Evolutionary conservation across 371 early-diverging fungal species (phyloP).

Genomic region (Rhizopus delemar): DNA sequence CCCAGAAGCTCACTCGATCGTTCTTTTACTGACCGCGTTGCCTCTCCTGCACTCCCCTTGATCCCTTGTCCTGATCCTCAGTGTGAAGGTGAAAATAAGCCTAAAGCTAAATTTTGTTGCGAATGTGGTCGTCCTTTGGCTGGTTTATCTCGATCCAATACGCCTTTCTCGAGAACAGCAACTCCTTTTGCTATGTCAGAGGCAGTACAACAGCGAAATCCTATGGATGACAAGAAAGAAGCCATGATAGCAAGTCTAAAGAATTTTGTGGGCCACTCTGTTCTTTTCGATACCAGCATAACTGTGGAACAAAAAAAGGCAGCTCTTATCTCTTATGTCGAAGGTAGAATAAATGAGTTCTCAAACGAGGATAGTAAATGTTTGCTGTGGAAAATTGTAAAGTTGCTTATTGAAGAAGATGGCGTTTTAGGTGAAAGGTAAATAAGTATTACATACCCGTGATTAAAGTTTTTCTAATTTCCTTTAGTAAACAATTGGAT

Average conservation of each 20-base stretch:
- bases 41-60: conserved; percentile 18
- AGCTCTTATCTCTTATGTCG: conserved; percentile 59
- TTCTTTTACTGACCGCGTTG: conserved; percentile 20
- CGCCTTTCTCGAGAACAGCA: conserved; percentile 33
- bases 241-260: conserved; percentile 4
- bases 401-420: conserved; percentile 63
- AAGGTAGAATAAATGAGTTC: conserved; percentile 49
- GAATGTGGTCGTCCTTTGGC: conserved; percentile 70
- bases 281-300: conserved; percentile 52
- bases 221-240: conserved; percentile 21
- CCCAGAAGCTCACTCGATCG: not conserved
- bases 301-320: conserved; percentile 64
- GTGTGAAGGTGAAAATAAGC: conserved; percentile 67
- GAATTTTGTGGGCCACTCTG: conserved; percentile 14
- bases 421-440: conserved; percentile 50
- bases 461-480: not conserved
- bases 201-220: conserved; percentile 3
- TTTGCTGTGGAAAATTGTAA: conserved; percentile 67
- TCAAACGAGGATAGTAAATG: conserved; percentile 28
- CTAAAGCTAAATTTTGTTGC: conserved; percentile 72
- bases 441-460: not conserved
- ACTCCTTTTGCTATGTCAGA: conserved; percentile 4
- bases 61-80: conserved; percentile 52
- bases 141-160: conserved; percentile 48
- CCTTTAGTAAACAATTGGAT: conserved; percentile 17